Evolutionary conservation across 345 rosid species (phyloP), one percentile per base, ranked within the genome.

Genomic region (Euphorbia peplus): DNA sequence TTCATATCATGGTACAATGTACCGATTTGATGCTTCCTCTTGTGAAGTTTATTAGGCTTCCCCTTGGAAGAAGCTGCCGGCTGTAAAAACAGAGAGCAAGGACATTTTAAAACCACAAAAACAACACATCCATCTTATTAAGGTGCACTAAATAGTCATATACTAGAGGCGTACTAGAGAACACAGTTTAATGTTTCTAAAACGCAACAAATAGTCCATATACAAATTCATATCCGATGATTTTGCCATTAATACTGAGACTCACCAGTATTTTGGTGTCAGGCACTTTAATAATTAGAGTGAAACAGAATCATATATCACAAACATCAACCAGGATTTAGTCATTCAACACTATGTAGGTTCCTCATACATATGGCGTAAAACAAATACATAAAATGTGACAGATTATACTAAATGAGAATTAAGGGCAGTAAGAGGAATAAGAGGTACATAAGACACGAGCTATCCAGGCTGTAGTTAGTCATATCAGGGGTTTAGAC

Each of bases 11-110:
- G 79, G 78, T 63, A 87, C 53, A 95, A 73, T 8, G 99, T 73
- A 18, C 93, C 85, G 28, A 95, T 95, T 72, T 91, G 99, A 86
- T 91, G 99, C 86, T 95, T 95, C 85, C 99, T 90, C 86, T 91
- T 91, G 82, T 91, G 99, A 70, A 95, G 90, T 71, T 95, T 95
- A 0, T 89, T 30, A 39, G 95, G 95, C 76, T 95, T 90, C 67
- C 96, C 99, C 65, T 91, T 89, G 0, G 90, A 51, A 28, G 99
- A 87, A 75, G 78, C 86, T 12, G 50, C 50, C 14, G 96, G 93
- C 98, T 95, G 69, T 61, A 66, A 22, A 14, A 29, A 15, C 51
- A 26, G 25, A 66, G 46, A 5, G 11, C 6, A 37, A 14, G 5
- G n/a, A 14, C 32, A 0, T n/a, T n/a, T 10, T 44, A 44, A 44